Evolutionary conservation across 176 grass and related monocot genomes (phyloP), one percentile per base, ranked within the genome.

Genomic region (Aegilops umbellulata): DNA sequence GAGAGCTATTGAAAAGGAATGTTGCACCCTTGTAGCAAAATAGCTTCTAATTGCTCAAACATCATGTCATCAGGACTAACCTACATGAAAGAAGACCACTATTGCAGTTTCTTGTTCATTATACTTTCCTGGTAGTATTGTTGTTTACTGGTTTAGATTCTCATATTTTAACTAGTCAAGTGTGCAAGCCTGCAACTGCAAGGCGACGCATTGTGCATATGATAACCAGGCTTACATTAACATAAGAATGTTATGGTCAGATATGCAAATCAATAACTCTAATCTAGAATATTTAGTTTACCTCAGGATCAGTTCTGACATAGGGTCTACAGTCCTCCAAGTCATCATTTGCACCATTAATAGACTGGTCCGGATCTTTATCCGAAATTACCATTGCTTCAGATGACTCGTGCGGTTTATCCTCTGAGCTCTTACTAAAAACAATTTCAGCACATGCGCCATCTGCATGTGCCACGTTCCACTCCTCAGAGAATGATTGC

Each of bases 401-500:
- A 69, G 76, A 90, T 79, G 83, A 79, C 12, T 79, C 92, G 31
- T 75, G 23, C 22, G 90, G 57, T 69, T 89, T 92, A 79, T 88
- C 86, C 76, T 85, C 49, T 87, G 82, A 74, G 49, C 85, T 88
- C 49, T 87, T 84, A 19, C 38, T 80, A 70, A 94, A 84, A 90
- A 83, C 85, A 87, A 99, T 93, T 92, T 99, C 88, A 91, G 94
- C 92, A 90, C 82, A 86, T 88, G 91, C 81, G 74, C 87, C 94
- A 88, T 99, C 93, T 26, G 60, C 89, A 79, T 94, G 39, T 78
- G 57, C 67, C 42, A 84, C 88, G 75, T 69, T 94, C 97, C 97
- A 99, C 79, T 99, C 97, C 78, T 99, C 94, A 60, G 84, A 99
- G 78, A 99, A 99, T 86, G 88, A 79, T 39, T 58, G 57, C 97